A percentile compares a stretch with the other conserved stretches of the same genome.
Conservation (phyloP, 164 flowering plant genomes). For the Liriodendron chinense region DNA sequence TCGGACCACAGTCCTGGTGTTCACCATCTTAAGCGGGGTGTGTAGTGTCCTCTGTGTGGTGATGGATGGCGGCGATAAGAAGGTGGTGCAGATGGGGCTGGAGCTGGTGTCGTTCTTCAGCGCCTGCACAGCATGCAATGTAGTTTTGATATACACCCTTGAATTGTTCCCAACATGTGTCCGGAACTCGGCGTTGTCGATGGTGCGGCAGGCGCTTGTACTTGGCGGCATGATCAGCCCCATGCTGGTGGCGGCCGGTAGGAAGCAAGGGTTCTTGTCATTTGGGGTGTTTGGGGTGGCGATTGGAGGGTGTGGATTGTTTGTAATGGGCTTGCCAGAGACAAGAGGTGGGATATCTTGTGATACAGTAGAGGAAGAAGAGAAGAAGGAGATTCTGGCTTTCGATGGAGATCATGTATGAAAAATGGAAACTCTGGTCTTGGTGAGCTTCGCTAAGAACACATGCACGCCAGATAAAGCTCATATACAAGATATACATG, state of each 20-base stretch:
- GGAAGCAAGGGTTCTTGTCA: conserved; percentile 21
- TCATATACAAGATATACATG: too few species aligned
- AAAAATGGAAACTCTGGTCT: too few species aligned
- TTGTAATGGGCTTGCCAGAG: conserved; percentile 56
- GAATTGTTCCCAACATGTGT: conserved; percentile 87
- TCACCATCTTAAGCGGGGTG: conserved; percentile 37
- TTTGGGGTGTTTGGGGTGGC: conserved; percentile 55
- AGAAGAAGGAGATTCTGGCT: conserved; percentile 26
- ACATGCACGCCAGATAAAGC: too few species aligned
- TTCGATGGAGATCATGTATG: too few species aligned
- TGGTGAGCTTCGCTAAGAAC: too few species aligned
- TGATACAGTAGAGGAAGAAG: conserved; percentile 79
- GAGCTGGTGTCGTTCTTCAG: conserved; percentile 59
- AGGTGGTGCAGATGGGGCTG: conserved; percentile 28
- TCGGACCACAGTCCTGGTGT: conserved; percentile 25
- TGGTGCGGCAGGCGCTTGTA: conserved; percentile 62
- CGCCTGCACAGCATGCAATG: conserved; percentile 42
- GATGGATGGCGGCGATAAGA: neutral
- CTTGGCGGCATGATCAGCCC: conserved; percentile 62
- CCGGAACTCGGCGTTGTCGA: conserved; percentile 69
- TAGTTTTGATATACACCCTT: conserved; percentile 47
- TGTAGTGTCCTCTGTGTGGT: conserved; percentile 34
- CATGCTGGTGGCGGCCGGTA: conserved; percentile 42
- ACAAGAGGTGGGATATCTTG: conserved; percentile 46
- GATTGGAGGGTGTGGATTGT: conserved; percentile 48